Percentiles rank a stretch among this genome's conserved stretches.
These are phyloP conservation scores for Apiotrichum mycotoxinovorans DNA, from an alignment of 1,284 basidiomycete species.

Conservation along the genomic window DNA sequence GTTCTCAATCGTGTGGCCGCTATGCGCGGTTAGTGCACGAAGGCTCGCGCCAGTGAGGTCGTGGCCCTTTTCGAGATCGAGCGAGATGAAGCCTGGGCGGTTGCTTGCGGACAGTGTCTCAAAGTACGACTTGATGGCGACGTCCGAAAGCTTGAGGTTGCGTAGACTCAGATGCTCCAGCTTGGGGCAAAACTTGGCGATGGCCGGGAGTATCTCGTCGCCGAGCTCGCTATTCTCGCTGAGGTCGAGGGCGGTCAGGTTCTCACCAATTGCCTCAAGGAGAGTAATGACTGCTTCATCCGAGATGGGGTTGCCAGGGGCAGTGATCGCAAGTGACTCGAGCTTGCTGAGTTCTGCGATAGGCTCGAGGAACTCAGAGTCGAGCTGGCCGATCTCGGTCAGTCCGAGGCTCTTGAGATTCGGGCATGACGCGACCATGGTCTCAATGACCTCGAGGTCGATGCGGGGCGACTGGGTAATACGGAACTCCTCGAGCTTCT, in stretches of 20 bases:
- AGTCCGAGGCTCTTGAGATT: slow-evolving; percentile 68
- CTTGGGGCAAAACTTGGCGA: slow-evolving; percentile 57
- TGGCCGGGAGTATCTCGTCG: slow-evolving; percentile 59
- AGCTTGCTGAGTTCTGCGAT: slow-evolving; percentile 52
- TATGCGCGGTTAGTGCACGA: slow-evolving; percentile 65
- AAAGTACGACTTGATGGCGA: slow-evolving; percentile 68
- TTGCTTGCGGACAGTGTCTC: slow-evolving; percentile 37
- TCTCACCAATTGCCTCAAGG: slow-evolving; percentile 56
- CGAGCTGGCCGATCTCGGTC: slow-evolving; percentile 70
- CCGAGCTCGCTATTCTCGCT: slow-evolving; percentile 61
- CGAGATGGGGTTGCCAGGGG: slow-evolving; percentile 49
- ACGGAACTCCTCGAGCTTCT: slow-evolving; percentile 65
- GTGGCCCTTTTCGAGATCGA: slow-evolving; percentile 63
- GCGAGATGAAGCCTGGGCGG: slow-evolving; percentile 49
- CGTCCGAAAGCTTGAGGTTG: slow-evolving; percentile 64
- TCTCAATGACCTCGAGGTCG: slow-evolving; percentile 65
- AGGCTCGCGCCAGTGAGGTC: slow-evolving; percentile 61
- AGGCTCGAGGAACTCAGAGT: slow-evolving; percentile 61
- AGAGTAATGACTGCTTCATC: slow-evolving; percentile 62
- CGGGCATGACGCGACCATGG: slow-evolving; percentile 63
- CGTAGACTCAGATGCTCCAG: slow-evolving; percentile 62
- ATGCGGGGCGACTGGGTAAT: slow-evolving; percentile 87
- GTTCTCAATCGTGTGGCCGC: slow-evolving; percentile 59
- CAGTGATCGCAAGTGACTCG: slow-evolving; percentile 38
- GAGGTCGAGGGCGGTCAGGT: slow-evolving; percentile 60